phyloP scores from a whole-genome alignment of 768 basidiomycete genomes.

The Suillus subluteus region DNA sequence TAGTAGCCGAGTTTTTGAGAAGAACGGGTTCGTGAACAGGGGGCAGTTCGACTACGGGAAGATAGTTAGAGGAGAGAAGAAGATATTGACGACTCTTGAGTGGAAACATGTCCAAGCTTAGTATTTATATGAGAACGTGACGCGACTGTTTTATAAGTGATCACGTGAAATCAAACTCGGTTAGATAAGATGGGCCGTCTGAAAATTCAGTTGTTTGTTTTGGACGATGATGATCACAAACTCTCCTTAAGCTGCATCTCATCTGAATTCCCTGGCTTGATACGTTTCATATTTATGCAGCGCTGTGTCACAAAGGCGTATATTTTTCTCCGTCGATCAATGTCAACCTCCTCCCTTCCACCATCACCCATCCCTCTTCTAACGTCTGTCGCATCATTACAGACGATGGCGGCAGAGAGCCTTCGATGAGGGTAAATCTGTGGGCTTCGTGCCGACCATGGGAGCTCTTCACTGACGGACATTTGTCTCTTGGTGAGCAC shows the following conservation, averaged over 20 bases:
- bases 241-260: neutral
- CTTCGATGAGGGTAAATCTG: slow-evolving; percentile 58
- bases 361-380: slow-evolving; percentile 49
- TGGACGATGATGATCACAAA: neutral
- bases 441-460: slow-evolving; percentile 98
- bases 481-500: slow-evolving; percentile 81
- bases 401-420: slow-evolving; percentile 77
- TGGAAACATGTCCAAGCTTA: slow-evolving; percentile 23
- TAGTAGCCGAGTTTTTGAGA: slow-evolving; percentile 68
- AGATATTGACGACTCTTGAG: slow-evolving; percentile 40
- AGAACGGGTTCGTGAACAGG: slow-evolving; percentile 57
- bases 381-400: slow-evolving; percentile 59
- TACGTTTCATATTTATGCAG: slow-evolving; percentile 15
- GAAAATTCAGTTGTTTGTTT: slow-evolving; percentile 4
- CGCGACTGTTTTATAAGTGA: neutral
- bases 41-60: slow-evolving; percentile 43
- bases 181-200: neutral
- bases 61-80: slow-evolving; percentile 40
- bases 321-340: neutral
- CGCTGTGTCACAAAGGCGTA: slow-evolving; percentile 8
- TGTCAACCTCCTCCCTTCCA: slow-evolving; percentile 29
- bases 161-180: slow-evolving; percentile 2
- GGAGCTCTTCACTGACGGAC: slow-evolving; percentile 95
- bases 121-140: neutral
- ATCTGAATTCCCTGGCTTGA: neutral